Evolutionary conservation across 2,329 filamentous ascomycete genomes (phyloP), one percentile per base, ranked within the genome.

Genomic region (Phaeosphaeriaceae sp.): DNA sequence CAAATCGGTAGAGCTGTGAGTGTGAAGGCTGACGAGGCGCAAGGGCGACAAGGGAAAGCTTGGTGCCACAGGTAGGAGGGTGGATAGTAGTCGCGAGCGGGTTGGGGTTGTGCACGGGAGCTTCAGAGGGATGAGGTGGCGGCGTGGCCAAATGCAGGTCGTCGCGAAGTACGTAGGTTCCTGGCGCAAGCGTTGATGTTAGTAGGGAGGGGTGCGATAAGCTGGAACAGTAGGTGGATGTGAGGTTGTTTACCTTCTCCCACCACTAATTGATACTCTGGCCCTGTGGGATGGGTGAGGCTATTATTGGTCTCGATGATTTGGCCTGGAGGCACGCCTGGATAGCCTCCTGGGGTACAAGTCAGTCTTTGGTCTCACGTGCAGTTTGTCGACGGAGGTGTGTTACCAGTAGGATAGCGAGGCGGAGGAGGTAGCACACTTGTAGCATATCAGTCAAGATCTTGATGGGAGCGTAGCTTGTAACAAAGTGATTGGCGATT

Each of bases 241-340:
- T n/a, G n/a, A n/a, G n/a, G n/a, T n/a, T n/a, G n/a, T 35, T n/a
- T 76, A 90, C 92, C 94, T 85, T 99, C 94, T 73, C 93, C 94
- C 39, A 93, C 92, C 35, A 96, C 86, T 61, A 99, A 87, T 71
- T 95, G 90, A 74, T 91, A 90, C 64, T 96, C 92, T 18, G 89
- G 84, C 4, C 90, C 90, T 29, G 86, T 85, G 18, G 90, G 93
- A 64, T 89, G 88, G 48, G 84, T 85, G 54, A 99, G 79, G 32
- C 86, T 88, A 71, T 97, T 99, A 75, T 94, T 96, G 45, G 93
- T 97, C 81, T 99, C 94, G 67, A 96, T 88, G 73, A 96, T 84
- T 30, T 89, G 87, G 30, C 86, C 86, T 66, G 86, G 85, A 46
- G 87, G 82, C 58, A 84, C 84, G 62, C 87, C 87, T 77, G 89